Evolutionary conservation across 2,329 filamentous ascomycete species (phyloP).

Genomic region (Macrophomina pseudophaseolina): DNA sequence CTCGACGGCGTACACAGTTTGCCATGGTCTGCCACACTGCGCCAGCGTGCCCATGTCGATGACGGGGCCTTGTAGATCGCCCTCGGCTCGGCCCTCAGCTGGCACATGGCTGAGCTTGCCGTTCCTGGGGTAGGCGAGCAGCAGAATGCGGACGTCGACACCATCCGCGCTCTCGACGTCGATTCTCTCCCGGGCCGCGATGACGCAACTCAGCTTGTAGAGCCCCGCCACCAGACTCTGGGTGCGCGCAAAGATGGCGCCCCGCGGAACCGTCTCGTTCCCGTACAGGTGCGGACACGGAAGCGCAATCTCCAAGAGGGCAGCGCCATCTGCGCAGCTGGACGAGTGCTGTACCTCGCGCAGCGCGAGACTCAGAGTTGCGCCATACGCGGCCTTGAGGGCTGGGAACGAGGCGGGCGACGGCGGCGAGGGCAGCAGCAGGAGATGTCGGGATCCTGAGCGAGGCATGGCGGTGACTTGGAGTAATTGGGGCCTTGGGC

Average conservation of each 20-base stretch:
- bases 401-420: constrained; percentile 45
- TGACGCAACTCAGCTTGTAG: constrained; percentile 76
- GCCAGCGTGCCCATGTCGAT: constrained; percentile 56
- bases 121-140: constrained; percentile 66
- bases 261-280: constrained; percentile 55
- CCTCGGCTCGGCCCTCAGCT: constrained; percentile 34
- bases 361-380: constrained; percentile 49
- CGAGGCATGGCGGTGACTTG: not conserved
- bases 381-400: constrained; percentile 50
- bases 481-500: not conserved
- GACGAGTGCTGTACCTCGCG: constrained; percentile 44
- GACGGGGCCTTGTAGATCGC: constrained; percentile 54
- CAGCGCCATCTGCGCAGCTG: constrained; percentile 41
- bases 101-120: constrained; percentile 35
- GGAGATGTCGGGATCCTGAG: constrained; percentile 35
- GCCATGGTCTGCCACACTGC: constrained; percentile 63
- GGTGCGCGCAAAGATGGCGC: constrained; percentile 67
- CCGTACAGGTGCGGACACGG: constrained; percentile 66
- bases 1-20: constrained; percentile 67
- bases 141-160: constrained; percentile 75
- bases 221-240: constrained; percentile 77
- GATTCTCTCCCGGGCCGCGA: constrained; percentile 69
- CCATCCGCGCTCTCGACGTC: constrained; percentile 70
- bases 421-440: constrained; percentile 53
- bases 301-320: constrained; percentile 64